Base-by-base conservation (phyloP, 768 basidiomycete species). In the Chlorophyllum brunneum region DNA sequence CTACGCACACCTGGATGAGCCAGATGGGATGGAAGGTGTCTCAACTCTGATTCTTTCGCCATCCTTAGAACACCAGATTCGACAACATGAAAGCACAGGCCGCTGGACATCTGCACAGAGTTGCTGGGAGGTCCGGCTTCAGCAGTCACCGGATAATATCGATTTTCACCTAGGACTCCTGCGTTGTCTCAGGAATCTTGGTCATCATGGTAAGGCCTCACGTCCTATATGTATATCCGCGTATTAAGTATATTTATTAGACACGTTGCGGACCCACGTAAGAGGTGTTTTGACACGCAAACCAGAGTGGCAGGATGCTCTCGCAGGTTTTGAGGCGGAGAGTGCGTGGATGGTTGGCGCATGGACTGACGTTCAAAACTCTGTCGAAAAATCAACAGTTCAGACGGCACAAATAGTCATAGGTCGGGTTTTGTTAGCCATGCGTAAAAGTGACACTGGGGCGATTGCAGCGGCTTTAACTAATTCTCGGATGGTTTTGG, bases 21-120 rank as follows among this genome's bases (percentile, higher is more conserved):
- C 97, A 0, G 97, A 99, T 68, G 97, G 97, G 13, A 99, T 99
- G 97, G 95, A 98, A 70, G 97, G 97, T 0, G 79, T 98, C 27
- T 97, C 97, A 0, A 83, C 88, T 5, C 70, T 88, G 59, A 88
- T 98, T 51, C 70, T 98, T 10, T 83, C 88, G 0, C 97, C 97
- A 0, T 90, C 91, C 2, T 67, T 98, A 41, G 92, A 98, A 58
- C 92, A 97, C 67, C 93, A 97, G 66, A 98, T 99, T 55, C 85
- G 97, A 37, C 90, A 98, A 62, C 97, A 99, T 61, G 97, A 99
- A 67, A 95, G 88, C 58, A 95, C 90, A 2, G 97, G 97, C 0
- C 79, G 85, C 37, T 99, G 97, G 97, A 98, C 97, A 2, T 88
- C 94, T 7, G 95, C 97, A 6, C 97, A 98, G 67, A 98, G 95